phyloP scores from a whole-genome alignment of 257 asterid genomes.

The Solanum bukasovii region DNA sequence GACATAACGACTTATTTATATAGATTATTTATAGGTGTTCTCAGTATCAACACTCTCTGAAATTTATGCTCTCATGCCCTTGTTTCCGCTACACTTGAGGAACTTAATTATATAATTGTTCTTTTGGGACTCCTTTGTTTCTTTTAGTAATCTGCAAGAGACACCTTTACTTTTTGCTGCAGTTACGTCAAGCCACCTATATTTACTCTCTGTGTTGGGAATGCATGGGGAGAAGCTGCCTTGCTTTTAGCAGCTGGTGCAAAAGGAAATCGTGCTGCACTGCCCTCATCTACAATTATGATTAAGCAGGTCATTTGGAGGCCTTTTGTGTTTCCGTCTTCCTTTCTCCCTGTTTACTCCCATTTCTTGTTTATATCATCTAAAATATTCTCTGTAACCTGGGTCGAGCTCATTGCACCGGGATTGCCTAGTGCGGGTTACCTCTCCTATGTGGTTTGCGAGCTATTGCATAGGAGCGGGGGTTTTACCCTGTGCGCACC shows the following conservation, averaged over 20 bases:
- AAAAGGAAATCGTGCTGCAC: constrained; percentile 87
- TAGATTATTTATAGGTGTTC: neutral
- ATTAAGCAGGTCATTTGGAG: constrained; percentile 61
- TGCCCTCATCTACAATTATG: constrained; percentile 94
- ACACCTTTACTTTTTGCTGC: neutral
- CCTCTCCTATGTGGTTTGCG: neutral
- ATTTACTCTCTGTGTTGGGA: constrained; percentile 87
- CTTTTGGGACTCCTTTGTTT: neutral
- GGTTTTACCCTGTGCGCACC: neutral
- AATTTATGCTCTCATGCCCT: neutral
- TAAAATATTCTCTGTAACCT: neutral
- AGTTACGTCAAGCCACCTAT: constrained; percentile 89
- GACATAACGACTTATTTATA: neutral
- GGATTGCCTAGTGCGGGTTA: neutral
- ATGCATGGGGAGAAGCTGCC: constrained; percentile 99
- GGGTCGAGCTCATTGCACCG: neutral
- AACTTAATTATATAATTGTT: neutral
- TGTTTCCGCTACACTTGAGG: neutral
- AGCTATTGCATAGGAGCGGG: neutral
- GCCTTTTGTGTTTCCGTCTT: neutral
- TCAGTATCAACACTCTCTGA: neutral
- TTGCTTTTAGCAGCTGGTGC: constrained; percentile 96
- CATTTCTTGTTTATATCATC: neutral
- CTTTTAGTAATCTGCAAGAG: neutral
- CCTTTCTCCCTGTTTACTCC: neutral